Evolutionary conservation across 176 grass and related monocot genomes (phyloP).

Genomic region (Tillandsia fasciculata): DNA sequence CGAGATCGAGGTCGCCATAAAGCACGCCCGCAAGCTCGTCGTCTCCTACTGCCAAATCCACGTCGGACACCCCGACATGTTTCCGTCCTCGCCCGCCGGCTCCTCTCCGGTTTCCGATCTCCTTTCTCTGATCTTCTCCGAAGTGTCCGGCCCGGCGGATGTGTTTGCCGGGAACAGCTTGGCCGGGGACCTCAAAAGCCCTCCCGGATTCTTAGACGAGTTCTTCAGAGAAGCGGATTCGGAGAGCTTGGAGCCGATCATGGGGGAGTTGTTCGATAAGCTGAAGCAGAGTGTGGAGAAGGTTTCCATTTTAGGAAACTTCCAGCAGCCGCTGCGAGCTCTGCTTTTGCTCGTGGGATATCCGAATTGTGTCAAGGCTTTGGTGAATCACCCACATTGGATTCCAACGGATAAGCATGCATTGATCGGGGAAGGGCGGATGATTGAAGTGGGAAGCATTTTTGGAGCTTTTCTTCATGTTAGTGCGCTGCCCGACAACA

Average conservation of each 20-base stretch:
- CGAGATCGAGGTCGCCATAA: conserved; percentile 44
- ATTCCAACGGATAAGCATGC: conserved; percentile 51
- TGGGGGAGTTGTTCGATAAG: conserved; percentile 60
- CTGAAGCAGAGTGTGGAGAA: conserved; percentile 53
- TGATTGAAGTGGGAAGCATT: conserved; percentile 67
- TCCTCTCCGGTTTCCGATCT: conserved; percentile 38
- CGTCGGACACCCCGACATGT: conserved; percentile 62
- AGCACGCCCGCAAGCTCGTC: conserved; percentile 45
- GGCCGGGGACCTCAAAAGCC: conserved; percentile 29
- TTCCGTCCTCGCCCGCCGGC: conserved; percentile 29
- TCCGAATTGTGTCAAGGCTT: conserved; percentile 58
- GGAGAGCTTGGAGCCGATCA: conserved; percentile 46
- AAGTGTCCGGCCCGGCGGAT: conserved; percentile 49
- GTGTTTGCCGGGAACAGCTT: conserved; percentile 33
- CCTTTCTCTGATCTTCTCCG: conserved; percentile 58
- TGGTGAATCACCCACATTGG: conserved; percentile 88
- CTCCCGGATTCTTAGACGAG: conserved; percentile 63
- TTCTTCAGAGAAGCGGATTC: conserved; percentile 55
- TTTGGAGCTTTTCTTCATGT: conserved; percentile 87
- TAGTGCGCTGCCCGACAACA: conserved; percentile 59
- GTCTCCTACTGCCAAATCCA: conserved; percentile 72
- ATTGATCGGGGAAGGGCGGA: conserved; percentile 73
- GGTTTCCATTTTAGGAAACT: conserved; percentile 64
- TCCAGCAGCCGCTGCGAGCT: conserved; percentile 74
- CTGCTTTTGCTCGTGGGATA: conserved; percentile 48